Conservation (phyloP, 1,284 basidiomycete species). For the Apiotrichum montevideense region DNA sequence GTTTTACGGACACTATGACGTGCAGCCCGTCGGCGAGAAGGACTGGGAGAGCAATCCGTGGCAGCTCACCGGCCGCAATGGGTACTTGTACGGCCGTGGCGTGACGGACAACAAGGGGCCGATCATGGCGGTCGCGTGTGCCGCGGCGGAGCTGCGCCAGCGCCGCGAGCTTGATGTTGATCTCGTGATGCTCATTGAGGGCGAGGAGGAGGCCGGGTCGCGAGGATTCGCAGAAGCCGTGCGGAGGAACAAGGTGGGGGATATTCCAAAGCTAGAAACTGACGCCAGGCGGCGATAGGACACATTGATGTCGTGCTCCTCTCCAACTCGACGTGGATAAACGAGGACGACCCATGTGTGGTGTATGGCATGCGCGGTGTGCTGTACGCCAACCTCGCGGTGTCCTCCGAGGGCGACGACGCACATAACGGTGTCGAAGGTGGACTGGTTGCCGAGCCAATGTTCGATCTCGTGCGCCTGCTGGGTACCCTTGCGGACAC, state of each 20-base stretch:
- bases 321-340: conserved; percentile 92
- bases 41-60: conserved; percentile 87
- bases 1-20: conserved; percentile 91
- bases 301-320: conserved; percentile 79
- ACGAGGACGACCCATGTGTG: conserved; percentile 87
- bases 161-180: conserved; percentile 73
- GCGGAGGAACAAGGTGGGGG: conserved; percentile 60
- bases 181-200: conserved; percentile 85
- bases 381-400: conserved; percentile 54
- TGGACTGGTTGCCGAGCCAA: conserved; percentile 77
- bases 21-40: conserved; percentile 66
- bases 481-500: conserved; percentile 64
- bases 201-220: conserved; percentile 92
- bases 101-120: conserved; percentile 91
- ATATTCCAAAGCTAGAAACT: background rate
- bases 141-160: conserved; percentile 71
- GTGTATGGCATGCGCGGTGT: conserved; percentile 94
- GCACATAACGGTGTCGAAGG: conserved; percentile 71
- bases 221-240: conserved; percentile 75
- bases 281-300: conserved; percentile 63
- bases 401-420: conserved; percentile 53
- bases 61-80: conserved; percentile 72
- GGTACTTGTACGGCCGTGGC: conserved; percentile 85
- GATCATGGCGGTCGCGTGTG: conserved; percentile 82
- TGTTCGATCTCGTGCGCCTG: conserved; percentile 86